A percentile compares a stretch with the other conserved stretches of the same genome.
These are phyloP conservation scores for Ceraceosorus guamensis DNA, from an alignment of 1,284 basidiomycete genomes.

Conservation along the genomic window DNA sequence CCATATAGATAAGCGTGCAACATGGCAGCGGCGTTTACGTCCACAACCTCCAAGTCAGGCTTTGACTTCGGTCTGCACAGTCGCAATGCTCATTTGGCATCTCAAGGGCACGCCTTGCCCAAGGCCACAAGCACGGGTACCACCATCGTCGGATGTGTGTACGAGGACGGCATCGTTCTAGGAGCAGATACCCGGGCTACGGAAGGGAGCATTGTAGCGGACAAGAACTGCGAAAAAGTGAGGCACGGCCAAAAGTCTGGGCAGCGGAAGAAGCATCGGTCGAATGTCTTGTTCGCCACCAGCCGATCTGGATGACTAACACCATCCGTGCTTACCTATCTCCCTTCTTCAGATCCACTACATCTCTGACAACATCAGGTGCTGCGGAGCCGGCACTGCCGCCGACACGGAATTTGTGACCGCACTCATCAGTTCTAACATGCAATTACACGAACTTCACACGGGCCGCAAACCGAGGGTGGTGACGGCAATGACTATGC, in stretches of 20 bases:
- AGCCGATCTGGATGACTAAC: neutral
- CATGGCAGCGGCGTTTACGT: neutral
- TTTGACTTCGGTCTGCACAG: conserved; percentile 67
- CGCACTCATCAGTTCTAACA: conserved; percentile 42
- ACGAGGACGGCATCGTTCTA: conserved; percentile 80
- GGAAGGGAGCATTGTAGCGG: conserved; percentile 87
- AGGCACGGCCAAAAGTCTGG: conserved; percentile 14
- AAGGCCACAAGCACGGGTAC: conserved; percentile 67
- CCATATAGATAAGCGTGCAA: no score
- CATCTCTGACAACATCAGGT: conserved; percentile 61
- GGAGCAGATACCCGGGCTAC: conserved; percentile 96
- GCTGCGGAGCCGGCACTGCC: conserved; percentile 96
- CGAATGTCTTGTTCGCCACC: neutral
- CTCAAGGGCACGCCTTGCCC: conserved; percentile 56
- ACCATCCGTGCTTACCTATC: no score
- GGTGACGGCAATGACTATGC: conserved; percentile 96
- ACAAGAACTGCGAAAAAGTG: conserved; percentile 99
- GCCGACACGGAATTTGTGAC: conserved; percentile 87
- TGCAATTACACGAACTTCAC: conserved; percentile 46
- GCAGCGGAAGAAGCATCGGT: neutral
- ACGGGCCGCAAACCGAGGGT: conserved; percentile 58
- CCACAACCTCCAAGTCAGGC: conserved; percentile 48
- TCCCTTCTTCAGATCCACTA: conserved; percentile 69
- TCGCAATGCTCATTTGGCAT: conserved; percentile 71
- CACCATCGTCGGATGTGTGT: conserved; percentile 88